These are phyloP conservation scores for Mycena rosella DNA, from an alignment of 768 basidiomycete genomes.

Conservation along the genomic window DNA sequence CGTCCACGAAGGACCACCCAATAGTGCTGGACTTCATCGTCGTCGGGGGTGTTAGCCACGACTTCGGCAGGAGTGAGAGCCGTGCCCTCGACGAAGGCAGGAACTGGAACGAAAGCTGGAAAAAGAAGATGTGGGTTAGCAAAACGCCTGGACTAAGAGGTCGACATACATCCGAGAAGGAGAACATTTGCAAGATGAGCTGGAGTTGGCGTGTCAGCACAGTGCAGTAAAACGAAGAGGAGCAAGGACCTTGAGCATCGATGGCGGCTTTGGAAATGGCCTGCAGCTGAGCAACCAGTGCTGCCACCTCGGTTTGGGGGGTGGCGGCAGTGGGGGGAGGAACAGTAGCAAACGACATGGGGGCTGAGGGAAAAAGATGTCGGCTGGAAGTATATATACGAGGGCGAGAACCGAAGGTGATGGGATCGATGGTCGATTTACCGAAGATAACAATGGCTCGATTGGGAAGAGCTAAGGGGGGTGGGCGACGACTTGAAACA, in stretches of 20 bases:
- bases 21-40: not conserved
- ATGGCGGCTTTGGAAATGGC: not conserved
- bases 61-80: not conserved
- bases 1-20: constrained; percentile 10
- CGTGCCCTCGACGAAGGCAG: not conserved
- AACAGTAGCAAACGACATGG: not conserved
- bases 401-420: too few relatives aligned
- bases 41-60: not conserved
- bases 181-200: not conserved
- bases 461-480: not conserved
- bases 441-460: not conserved
- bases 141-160: too few relatives aligned
- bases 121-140: not conserved
- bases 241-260: not conserved
- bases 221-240: too few relatives aligned
- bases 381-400: too few relatives aligned
- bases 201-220: not conserved
- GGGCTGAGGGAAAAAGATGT: not conserved
- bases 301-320: not conserved
- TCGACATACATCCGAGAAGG: not conserved
- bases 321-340: not conserved
- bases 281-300: not conserved
- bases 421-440: too few relatives aligned
- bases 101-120: not conserved
- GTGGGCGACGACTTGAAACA: not conserved